Evolutionary conservation across 148 eudicot species (phyloP).

Genomic region (Persicaria maculosa): DNA sequence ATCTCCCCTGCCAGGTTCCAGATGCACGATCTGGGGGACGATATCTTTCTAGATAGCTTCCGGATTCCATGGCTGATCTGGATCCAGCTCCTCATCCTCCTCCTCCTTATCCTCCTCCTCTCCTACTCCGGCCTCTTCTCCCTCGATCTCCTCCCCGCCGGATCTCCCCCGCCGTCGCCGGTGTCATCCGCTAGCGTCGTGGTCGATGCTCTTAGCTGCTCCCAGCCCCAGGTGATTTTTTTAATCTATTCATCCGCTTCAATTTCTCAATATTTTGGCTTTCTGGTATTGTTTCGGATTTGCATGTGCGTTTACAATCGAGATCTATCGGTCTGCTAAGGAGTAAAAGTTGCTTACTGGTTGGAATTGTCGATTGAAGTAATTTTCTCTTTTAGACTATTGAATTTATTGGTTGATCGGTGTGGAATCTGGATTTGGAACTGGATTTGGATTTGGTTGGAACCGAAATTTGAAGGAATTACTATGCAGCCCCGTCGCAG

Average conservation of each 20-base stretch:
- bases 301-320: not conserved
- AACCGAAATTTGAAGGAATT: not conserved
- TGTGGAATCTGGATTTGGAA: not conserved
- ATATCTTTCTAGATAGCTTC: conserved; percentile 30
- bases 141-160: conserved; percentile 17
- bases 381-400: not conserved
- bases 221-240: conserved; percentile 3
- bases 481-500: not conserved
- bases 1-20: conserved; percentile 2
- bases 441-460: not conserved
- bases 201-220: not conserved
- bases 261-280: not conserved
- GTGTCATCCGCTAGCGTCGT: not conserved
- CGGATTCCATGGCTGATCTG: conserved; percentile 46
- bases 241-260: not conserved
- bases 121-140: conserved; percentile 19
- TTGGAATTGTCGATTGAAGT: not conserved
- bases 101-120: conserved; percentile 35
- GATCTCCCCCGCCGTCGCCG: conserved; percentile 6
- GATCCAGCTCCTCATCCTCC: conserved; percentile 39
- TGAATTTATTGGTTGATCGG: not conserved
- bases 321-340: not conserved
- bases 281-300: not conserved
- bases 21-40: conserved; percentile 35
- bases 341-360: not conserved